Base-by-base conservation (phyloP, 805 yeast species). In the Wickerhamiella qilinensis region DNA sequence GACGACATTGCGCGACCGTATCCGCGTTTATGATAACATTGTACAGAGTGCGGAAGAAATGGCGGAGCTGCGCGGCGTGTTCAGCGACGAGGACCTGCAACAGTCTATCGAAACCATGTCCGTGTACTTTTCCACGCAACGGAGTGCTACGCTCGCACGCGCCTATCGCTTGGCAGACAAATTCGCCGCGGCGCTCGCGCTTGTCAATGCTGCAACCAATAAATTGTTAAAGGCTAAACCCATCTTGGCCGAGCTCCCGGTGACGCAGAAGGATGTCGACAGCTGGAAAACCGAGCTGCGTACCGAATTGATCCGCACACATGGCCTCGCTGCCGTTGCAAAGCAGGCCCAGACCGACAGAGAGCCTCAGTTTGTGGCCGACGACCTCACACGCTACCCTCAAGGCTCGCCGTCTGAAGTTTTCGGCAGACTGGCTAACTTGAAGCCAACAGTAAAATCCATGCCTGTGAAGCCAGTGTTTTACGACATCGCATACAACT, bases 401-500 rank as follows among this genome's bases (percentile, higher is more conserved):
- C 38, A 43, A 2, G 52, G 60, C 4, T 38, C 45, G 4, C 42
- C 55, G 11, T 50, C 46, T 6, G 43, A 43, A 15, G 45, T 55
- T 5, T 39, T 52, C 16, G 37, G 40, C 16, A 37, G 48, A 6
- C 43, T 59, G 17, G 65, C 54, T 11, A 55, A 58, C 37, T 42
- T 61, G 16, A 50, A 54, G 3, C 50, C 56, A 11, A 46, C 50
- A n/a, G 36, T 84, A 30, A 62, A 60, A 45, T 80, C 93, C 1
- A 72, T 81, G 1, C 68, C 75, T 38, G 71, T 77, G 41, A 88
- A 91, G 58, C 95, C 98, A 0, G 93, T 85, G 8, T 69, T 86
- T 51, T 91, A 84, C 51, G 98, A 88, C 55, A 65, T 83, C 46
- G 97, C 93, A 0, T 86, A 67, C 64, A 86, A 85, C 55, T 85